phyloP scores from a whole-genome alignment of 78 protist species.

The Dictyostelium intermedium region DNA sequence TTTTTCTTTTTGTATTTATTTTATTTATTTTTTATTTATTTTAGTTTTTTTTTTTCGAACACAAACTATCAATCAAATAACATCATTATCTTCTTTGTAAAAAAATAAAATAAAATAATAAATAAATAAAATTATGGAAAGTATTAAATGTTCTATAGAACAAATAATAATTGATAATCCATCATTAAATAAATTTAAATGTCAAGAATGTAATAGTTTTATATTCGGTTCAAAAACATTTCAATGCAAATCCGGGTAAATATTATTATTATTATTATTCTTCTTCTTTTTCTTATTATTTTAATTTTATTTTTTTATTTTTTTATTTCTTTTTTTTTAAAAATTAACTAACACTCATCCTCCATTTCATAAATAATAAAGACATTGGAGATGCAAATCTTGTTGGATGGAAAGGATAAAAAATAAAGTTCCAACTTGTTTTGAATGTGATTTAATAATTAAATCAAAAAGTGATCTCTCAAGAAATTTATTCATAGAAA shows the following conservation, averaged over 20 bases:
- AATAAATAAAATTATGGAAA: background rate
- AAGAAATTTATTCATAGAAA: background rate
- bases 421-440: background rate
- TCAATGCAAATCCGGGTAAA: background rate
- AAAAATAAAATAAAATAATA: no score
- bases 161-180: background rate
- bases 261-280: no score
- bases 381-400: background rate
- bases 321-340: no score
- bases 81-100: no score
- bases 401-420: background rate
- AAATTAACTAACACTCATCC: no score
- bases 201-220: background rate
- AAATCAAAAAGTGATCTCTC: background rate
- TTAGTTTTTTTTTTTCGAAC: no score
- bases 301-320: no score
- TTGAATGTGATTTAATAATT: background rate
- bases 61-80: no score
- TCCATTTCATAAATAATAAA: no score
- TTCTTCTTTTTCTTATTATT: no score
- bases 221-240: background rate
- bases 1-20: no score
- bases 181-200: background rate
- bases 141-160: background rate
- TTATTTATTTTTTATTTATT: no score